These are phyloP conservation scores for Colletotrichum sublineola DNA, from an alignment of 2,329 filamentous ascomycete genomes.

Conservation along the genomic window DNA sequence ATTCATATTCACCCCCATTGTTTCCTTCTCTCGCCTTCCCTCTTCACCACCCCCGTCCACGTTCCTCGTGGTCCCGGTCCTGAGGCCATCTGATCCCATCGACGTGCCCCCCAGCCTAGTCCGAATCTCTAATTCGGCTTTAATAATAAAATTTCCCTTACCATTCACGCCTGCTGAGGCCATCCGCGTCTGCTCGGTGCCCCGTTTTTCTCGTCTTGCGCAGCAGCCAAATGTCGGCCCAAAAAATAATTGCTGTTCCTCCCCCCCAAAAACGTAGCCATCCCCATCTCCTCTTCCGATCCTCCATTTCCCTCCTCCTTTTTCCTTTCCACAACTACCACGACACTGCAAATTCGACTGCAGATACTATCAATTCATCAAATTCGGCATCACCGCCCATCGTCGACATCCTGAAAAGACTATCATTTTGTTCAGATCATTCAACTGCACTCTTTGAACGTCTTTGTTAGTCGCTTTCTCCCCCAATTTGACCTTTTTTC, in stretches of 20 bases:
- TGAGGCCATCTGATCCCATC: slow-evolving; percentile 43
- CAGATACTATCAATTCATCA: slow-evolving; percentile 54
- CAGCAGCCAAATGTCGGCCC: slow-evolving; percentile 51
- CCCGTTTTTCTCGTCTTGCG: slow-evolving; percentile 62
- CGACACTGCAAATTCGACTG: slow-evolving; percentile 54
- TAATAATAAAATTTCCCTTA: slow-evolving; percentile 55
- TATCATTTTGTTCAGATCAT: slow-evolving; percentile 52
- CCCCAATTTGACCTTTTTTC: slow-evolving; percentile 45
- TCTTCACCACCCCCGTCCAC: slow-evolving; percentile 39
- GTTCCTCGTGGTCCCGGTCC: slow-evolving; percentile 41
- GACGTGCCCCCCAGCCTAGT: slow-evolving; percentile 41
- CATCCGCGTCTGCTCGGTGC: slow-evolving; percentile 50
- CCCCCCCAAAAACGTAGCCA: slow-evolving; percentile 65
- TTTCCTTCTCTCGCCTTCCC: slow-evolving; percentile 18
- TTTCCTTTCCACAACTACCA: slow-evolving; percentile 50
- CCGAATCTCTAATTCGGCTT: slow-evolving; percentile 43
- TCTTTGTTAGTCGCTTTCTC: slow-evolving; percentile 44
- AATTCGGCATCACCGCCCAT: slow-evolving; percentile 49
- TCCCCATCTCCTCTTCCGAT: slow-evolving; percentile 58
- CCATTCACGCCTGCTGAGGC: slow-evolving; percentile 43
- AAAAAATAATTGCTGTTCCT: slow-evolving; percentile 59
- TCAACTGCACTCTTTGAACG: slow-evolving; percentile 48
- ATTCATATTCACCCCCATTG: slow-evolving; percentile 20
- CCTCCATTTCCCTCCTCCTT: slow-evolving; percentile 47
- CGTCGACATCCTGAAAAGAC: slow-evolving; percentile 52